Evolutionary conservation across 345 rosid genomes (phyloP).

Genomic region (Hypericum perforatum): DNA sequence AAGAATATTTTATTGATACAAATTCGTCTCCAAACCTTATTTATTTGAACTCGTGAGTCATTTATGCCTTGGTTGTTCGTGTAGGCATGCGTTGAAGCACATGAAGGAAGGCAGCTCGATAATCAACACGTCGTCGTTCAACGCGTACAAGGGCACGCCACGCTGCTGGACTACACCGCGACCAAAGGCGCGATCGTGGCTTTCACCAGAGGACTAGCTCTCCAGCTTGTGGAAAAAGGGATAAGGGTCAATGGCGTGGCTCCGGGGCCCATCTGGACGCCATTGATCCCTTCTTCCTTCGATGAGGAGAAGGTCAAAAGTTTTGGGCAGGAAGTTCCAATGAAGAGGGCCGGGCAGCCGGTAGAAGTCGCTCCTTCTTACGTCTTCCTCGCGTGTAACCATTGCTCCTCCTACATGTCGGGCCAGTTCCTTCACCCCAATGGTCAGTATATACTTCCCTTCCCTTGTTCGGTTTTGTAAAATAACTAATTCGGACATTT

Average conservation of each 20-base stretch:
- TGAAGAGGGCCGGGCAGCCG: conserved; percentile 81
- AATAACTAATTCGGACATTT: too few relatives aligned
- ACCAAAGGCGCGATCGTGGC: conserved; percentile 80
- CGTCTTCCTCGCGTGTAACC: conserved; percentile 66
- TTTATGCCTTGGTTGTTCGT: not conserved
- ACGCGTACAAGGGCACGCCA: conserved; percentile 50
- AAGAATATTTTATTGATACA: too few relatives aligned
- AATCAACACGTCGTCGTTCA: conserved; percentile 63
- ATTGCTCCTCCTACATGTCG: conserved; percentile 68
- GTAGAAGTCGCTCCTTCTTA: conserved; percentile 58
- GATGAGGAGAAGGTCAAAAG: conserved; percentile 32
- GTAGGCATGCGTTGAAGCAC: conserved; percentile 59
- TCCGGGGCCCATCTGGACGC: conserved; percentile 87
- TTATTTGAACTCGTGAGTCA: not conserved
- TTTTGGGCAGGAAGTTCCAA: conserved; percentile 49
- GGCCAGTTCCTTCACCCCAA: conserved; percentile 83
- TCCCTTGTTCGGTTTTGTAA: too few relatives aligned
- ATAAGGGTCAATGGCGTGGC: conserved; percentile 68
- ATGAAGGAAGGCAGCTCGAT: conserved; percentile 71
- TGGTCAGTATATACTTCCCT: conserved; percentile 35
- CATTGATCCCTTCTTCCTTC: conserved; percentile 53
- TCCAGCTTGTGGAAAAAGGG: conserved; percentile 48
- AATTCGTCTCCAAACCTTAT: not conserved
- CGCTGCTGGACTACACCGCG: conserved; percentile 55
- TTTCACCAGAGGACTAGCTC: conserved; percentile 62